phyloP scores from a whole-genome alignment of 768 basidiomycete genomes.

The Leucocoprinus leucothites region DNA sequence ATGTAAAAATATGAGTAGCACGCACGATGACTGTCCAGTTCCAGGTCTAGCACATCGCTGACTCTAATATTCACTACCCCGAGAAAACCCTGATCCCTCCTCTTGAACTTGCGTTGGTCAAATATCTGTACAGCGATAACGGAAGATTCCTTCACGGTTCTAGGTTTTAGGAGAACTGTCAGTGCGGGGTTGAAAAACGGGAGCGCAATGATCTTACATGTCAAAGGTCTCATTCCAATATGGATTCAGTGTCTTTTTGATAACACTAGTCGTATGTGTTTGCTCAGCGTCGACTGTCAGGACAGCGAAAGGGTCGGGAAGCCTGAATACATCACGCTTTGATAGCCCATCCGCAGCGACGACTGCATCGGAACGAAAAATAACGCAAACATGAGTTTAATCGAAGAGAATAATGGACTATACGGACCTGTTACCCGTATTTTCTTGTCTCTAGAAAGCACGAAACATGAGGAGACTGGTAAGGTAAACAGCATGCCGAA shows the following conservation, averaged over 20 bases:
- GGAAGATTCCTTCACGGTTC: slow-evolving; percentile 96
- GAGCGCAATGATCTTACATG: slow-evolving; percentile 54
- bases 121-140: slow-evolving; percentile 98
- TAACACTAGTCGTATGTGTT: slow-evolving; percentile 94
- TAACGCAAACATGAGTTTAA: neutral
- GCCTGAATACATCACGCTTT: slow-evolving; percentile 93
- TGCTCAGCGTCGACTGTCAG: slow-evolving; percentile 98
- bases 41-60: slow-evolving; percentile 86
- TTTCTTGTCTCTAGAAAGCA: slow-evolving; percentile 53
- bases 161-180: slow-evolving; percentile 28
- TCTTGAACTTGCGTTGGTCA: slow-evolving; percentile 99
- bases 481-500: neutral
- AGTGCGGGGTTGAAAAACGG: slow-evolving; percentile 5
- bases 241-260: slow-evolving; percentile 92
- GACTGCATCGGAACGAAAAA: slow-evolving; percentile 43
- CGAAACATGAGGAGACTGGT: slow-evolving; percentile 1
- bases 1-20: slow-evolving; percentile 9
- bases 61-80: slow-evolving; percentile 97
- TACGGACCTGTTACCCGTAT: slow-evolving; percentile 73
- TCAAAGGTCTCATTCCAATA: slow-evolving; percentile 99
- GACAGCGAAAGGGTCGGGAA: slow-evolving; percentile 97
- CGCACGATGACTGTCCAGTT: slow-evolving; percentile 90
- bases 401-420: neutral
- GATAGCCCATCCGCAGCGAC: slow-evolving; percentile 94
- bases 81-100: slow-evolving; percentile 95